Conservation (phyloP, 2,329 filamentous ascomycete genomes). For the Penicillium sumatraense region DNA sequence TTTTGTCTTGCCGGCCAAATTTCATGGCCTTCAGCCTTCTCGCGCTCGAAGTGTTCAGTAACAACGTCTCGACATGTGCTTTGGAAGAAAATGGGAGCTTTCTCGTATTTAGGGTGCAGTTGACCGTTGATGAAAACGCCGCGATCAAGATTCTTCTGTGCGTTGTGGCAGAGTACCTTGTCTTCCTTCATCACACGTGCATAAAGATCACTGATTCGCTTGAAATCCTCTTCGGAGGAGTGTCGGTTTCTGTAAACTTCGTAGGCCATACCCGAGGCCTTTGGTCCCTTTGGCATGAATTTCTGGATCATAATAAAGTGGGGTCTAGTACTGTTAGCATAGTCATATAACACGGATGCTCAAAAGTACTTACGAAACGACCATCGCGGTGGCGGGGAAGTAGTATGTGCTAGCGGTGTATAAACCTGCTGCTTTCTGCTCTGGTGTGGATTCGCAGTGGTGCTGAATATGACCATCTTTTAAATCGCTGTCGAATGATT, state of each 20-base stretch:
- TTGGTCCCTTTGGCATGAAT: constrained; percentile 61
- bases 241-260: constrained; percentile 67
- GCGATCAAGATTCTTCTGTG: constrained; percentile 65
- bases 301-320: constrained; percentile 69
- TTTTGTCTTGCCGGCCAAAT: constrained; percentile 57
- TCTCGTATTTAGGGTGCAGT: constrained; percentile 65
- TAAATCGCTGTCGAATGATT: constrained; percentile 58
- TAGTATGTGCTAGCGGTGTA: constrained; percentile 40
- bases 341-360: background rate
- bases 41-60: constrained; percentile 52
- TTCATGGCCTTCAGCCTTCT: constrained; percentile 51
- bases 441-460: constrained; percentile 52
- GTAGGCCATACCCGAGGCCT: constrained; percentile 62
- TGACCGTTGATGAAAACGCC: constrained; percentile 67
- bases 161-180: constrained; percentile 63
- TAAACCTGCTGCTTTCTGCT: constrained; percentile 55
- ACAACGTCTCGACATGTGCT: constrained; percentile 55
- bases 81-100: constrained; percentile 64
- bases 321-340: constrained; percentile 48
- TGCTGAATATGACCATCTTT: constrained; percentile 57
- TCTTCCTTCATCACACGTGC: constrained; percentile 68
- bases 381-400: constrained; percentile 38
- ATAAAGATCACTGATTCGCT: constrained; percentile 63
- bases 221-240: constrained; percentile 63
- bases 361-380: constrained; percentile 33